A percentile compares a stretch with the other conserved stretches of the same genome.
These are phyloP conservation scores for Aquanectria penicillioides DNA, from an alignment of 2,329 filamentous ascomycete genomes.

Conservation along the genomic window DNA sequence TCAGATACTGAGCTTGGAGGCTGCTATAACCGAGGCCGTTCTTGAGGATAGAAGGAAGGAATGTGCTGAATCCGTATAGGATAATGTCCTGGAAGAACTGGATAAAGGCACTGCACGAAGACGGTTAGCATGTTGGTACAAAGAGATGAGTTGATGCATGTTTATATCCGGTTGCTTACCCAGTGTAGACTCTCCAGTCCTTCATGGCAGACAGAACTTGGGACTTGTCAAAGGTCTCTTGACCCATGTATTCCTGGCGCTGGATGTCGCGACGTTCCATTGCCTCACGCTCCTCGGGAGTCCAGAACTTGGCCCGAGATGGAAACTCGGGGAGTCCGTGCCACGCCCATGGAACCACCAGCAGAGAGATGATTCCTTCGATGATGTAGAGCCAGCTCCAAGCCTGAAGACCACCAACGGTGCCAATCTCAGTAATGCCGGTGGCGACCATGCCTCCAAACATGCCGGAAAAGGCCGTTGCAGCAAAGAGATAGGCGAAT, in stretches of 20 bases:
- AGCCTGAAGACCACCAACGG: slow-evolving; percentile 63
- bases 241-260: slow-evolving; percentile 58
- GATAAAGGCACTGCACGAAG: slow-evolving; percentile 46
- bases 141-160: no score
- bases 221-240: slow-evolving; percentile 58
- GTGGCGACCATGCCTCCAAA: slow-evolving; percentile 73
- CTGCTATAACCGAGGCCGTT: slow-evolving; percentile 59
- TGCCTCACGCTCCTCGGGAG: slow-evolving; percentile 57
- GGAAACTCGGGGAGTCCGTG: slow-evolving; percentile 59
- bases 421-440: slow-evolving; percentile 71
- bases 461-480: slow-evolving; percentile 69
- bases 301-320: slow-evolving; percentile 59
- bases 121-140: background rate
- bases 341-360: slow-evolving; percentile 55
- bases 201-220: slow-evolving; percentile 58
- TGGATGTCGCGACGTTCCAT: slow-evolving; percentile 60
- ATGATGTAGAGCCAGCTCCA: slow-evolving; percentile 75
- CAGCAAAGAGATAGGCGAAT: slow-evolving; percentile 70
- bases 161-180: slow-evolving; percentile 45
- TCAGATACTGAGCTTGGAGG: slow-evolving; percentile 63
- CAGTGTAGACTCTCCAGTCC: slow-evolving; percentile 63
- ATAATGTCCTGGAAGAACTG: slow-evolving; percentile 64
- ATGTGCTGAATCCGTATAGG: slow-evolving; percentile 67
- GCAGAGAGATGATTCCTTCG: slow-evolving; percentile 60
- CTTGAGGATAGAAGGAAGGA: slow-evolving; percentile 65